Percentiles rank a stretch among this genome's conserved stretches.
Conservation (phyloP, 257 asterid genomes). For the Solanum chmielewskii region DNA sequence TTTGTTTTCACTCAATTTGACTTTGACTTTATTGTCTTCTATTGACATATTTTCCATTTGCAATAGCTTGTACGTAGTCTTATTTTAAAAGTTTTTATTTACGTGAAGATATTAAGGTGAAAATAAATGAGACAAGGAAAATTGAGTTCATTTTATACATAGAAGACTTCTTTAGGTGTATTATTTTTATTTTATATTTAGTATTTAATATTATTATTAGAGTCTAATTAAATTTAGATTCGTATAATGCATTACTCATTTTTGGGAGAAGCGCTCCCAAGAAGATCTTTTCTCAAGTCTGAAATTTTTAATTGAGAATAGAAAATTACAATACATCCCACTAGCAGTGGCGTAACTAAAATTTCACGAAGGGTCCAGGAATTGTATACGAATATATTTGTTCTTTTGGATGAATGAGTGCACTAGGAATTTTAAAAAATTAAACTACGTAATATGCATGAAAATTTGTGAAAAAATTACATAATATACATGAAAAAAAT, state of each 20-base stretch:
- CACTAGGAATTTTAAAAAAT: no score
- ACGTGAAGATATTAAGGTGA: background rate
- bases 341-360: no score
- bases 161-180: background rate
- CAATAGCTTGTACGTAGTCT: background rate
- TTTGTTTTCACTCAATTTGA: background rate
- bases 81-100: background rate
- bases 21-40: background rate
- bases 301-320: background rate
- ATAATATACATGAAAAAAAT: no score
- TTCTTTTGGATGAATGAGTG: no score
- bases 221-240: background rate
- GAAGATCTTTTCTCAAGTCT: accelerated
- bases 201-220: accelerated
- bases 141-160: background rate
- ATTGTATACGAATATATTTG: no score
- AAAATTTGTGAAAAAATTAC: no score
- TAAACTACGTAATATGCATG: no score
- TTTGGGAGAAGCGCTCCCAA: accelerated
- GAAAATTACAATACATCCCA: background rate
- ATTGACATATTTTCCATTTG: background rate
- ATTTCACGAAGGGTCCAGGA: no score
- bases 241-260: accelerated
- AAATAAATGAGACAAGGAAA: background rate
- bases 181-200: background rate